phyloP scores from a whole-genome alignment of 371 early-diverging fungal species.

The Chytridium lagenaria region DNA sequence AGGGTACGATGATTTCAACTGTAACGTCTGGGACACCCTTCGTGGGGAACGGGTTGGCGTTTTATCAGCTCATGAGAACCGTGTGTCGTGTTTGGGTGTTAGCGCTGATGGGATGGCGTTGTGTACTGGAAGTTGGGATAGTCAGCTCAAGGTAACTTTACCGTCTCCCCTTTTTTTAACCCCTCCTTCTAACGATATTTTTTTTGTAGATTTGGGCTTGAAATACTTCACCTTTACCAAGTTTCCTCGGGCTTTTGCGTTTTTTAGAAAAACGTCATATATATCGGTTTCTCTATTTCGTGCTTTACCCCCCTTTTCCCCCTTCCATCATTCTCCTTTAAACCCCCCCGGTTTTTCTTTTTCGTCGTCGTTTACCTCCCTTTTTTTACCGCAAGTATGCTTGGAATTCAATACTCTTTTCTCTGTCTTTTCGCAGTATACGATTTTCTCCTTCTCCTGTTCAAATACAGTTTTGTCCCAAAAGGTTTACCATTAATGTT shows the following conservation, averaged over 20 bases:
- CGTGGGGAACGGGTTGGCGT: constrained; percentile 94
- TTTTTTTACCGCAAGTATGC: background rate
- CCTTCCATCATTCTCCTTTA: background rate
- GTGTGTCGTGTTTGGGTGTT: constrained; percentile 96
- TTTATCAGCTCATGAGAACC: constrained; percentile 94
- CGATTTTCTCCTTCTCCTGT: too few relatives aligned
- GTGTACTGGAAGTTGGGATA: constrained; percentile 98
- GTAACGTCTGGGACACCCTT: constrained; percentile 98
- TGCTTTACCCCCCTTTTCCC: too few relatives aligned
- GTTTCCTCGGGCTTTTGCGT: too few relatives aligned
- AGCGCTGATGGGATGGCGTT: constrained; percentile 95
- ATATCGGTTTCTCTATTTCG: background rate
- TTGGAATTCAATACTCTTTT: background rate
- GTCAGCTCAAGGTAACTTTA: constrained; percentile 75
- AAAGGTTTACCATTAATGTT: too few relatives aligned
- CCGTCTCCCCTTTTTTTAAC: background rate
- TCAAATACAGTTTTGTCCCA: too few relatives aligned
- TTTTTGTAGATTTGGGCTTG: background rate
- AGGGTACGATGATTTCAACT: constrained; percentile 97
- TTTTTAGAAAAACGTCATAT: too few relatives aligned
- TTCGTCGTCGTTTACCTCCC: background rate
- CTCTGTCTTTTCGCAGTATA: background rate
- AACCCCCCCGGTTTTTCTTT: background rate
- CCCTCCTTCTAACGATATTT: background rate
- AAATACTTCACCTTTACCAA: too few relatives aligned